A percentile compares a stretch with the other conserved stretches of the same genome.
phyloP scores from a whole-genome alignment of 2,329 filamentous ascomycete species.

The Epichloe coenophiala region DNA sequence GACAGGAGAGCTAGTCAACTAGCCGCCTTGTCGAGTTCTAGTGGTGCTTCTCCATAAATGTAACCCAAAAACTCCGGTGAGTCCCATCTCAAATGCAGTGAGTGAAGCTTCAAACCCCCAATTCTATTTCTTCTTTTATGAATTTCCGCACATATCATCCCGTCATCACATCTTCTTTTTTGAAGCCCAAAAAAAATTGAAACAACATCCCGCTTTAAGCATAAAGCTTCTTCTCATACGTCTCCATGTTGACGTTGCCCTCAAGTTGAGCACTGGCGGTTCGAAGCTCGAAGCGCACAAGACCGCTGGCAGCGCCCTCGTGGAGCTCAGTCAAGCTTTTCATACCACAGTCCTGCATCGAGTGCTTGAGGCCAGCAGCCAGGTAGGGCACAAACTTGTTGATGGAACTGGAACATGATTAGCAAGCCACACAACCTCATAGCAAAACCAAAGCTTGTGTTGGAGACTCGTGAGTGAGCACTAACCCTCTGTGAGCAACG shows the following conservation, averaged over 20 bases:
- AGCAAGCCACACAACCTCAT: constrained; percentile 11
- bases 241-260: constrained; percentile 96
- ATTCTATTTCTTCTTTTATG: not conserved
- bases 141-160: not conserved
- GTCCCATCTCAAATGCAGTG: not conserved
- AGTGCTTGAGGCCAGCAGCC: constrained; percentile 91
- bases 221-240: constrained; percentile 99
- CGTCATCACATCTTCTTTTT: not conserved
- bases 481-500: constrained; percentile 59
- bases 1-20: constrained; percentile 1
- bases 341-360: constrained; percentile 86
- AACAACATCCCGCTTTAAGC: constrained; percentile 38
- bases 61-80: constrained; percentile 1
- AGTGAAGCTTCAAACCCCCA: not conserved
- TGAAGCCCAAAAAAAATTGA: not conserved
- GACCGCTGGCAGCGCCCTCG: constrained; percentile 57
- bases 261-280: constrained; percentile 92
- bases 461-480: not conserved
- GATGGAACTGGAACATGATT: constrained; percentile 46
- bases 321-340: constrained; percentile 69
- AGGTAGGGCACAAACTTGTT: constrained; percentile 95
- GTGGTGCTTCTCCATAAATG: not conserved
- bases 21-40: constrained; percentile 3
- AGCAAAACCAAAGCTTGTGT: not conserved
- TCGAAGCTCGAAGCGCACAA: constrained; percentile 82